These are phyloP conservation scores for Lipomyces orientalis DNA, from an alignment of 805 yeast species.

Conservation along the genomic window DNA sequence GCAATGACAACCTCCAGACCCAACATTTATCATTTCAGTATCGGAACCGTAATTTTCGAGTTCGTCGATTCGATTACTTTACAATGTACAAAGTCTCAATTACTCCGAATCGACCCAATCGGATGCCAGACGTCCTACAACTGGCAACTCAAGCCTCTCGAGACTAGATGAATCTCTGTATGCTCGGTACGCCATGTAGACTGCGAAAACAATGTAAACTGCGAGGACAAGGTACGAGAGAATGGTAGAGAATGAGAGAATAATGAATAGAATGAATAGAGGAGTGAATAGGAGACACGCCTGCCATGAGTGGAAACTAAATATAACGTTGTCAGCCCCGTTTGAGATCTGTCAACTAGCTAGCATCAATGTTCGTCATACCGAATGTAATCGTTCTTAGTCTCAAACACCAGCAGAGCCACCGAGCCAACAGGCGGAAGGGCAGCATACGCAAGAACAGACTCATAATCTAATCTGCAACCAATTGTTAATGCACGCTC, in stretches of 20 bases:
- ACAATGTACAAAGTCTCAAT: neutral
- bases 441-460: conserved; percentile 31
- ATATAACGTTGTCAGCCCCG: neutral
- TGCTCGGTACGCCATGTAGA: conserved; percentile 32
- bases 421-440: conserved; percentile 38
- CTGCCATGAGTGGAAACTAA: conserved; percentile 37
- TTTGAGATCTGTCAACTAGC: too few species aligned
- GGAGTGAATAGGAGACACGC: conserved; percentile 37
- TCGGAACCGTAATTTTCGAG: neutral
- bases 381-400: conserved; percentile 37
- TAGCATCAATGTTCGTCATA: conserved; percentile 7
- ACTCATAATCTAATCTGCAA: conserved; percentile 34
- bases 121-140: conserved; percentile 34
- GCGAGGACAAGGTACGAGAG: conserved; percentile 34
- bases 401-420: conserved; percentile 31
- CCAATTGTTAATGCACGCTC: conserved; percentile 3
- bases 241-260: conserved; percentile 36
- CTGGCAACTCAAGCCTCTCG: conserved; percentile 34
- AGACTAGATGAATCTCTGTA: conserved; percentile 31
- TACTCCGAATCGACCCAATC: conserved; percentile 38
- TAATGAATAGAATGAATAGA: conserved; percentile 32
- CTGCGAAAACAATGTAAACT: conserved; percentile 27
- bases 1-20: neutral
- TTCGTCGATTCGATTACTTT: neutral
- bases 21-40: neutral